phyloP scores from a whole-genome alignment of 2,329 filamentous ascomycete species.

The Aspergillus ochraceus region DNA sequence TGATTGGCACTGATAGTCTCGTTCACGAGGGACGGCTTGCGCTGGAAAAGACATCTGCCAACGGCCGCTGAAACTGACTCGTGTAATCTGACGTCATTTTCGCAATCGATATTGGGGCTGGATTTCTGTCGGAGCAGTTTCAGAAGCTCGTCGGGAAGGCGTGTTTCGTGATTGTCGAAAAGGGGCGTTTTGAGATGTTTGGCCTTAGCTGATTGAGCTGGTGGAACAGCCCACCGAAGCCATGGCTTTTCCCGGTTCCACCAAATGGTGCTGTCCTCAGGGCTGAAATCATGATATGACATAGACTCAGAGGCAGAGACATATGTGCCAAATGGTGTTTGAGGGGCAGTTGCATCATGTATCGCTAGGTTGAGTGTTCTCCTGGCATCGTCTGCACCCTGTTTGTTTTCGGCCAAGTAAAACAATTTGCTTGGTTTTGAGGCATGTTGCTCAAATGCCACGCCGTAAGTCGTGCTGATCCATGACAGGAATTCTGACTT shows the following conservation, averaged over 20 bases:
- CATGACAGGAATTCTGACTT: slow-evolving; percentile 33
- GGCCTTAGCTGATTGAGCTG: slow-evolving; percentile 20
- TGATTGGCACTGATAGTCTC: slow-evolving; percentile 27
- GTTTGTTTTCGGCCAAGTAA: slow-evolving; percentile 35
- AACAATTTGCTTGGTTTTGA: slow-evolving; percentile 27
- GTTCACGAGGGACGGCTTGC: slow-evolving; percentile 22
- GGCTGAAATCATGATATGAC: slow-evolving; percentile 25
- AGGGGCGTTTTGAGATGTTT: slow-evolving; percentile 21
- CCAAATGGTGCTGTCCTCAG: slow-evolving; percentile 28
- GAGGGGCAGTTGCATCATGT: slow-evolving; percentile 17
- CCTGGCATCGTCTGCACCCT: slow-evolving; percentile 32
- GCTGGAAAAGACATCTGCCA: slow-evolving; percentile 41
- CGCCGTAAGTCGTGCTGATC: slow-evolving; percentile 31
- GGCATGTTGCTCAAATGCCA: slow-evolving; percentile 27
- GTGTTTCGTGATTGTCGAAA: slow-evolving; percentile 32
- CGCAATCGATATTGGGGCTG: neutral
- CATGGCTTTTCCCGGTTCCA: slow-evolving; percentile 34
- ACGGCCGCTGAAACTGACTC: slow-evolving; percentile 39
- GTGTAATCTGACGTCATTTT: slow-evolving; percentile 15
- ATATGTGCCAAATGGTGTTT: slow-evolving; percentile 37
- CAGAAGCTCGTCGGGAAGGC: slow-evolving; percentile 32
- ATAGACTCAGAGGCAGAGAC: slow-evolving; percentile 29
- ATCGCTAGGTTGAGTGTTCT: slow-evolving; percentile 36
- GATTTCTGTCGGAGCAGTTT: slow-evolving; percentile 27
- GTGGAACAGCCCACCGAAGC: slow-evolving; percentile 40